A percentile compares a stretch with the other conserved stretches of the same genome.
These are phyloP conservation scores for Pyrenula massariospora DNA, from an alignment of 495 filamentous ascomycete species.

Conservation along the genomic window DNA sequence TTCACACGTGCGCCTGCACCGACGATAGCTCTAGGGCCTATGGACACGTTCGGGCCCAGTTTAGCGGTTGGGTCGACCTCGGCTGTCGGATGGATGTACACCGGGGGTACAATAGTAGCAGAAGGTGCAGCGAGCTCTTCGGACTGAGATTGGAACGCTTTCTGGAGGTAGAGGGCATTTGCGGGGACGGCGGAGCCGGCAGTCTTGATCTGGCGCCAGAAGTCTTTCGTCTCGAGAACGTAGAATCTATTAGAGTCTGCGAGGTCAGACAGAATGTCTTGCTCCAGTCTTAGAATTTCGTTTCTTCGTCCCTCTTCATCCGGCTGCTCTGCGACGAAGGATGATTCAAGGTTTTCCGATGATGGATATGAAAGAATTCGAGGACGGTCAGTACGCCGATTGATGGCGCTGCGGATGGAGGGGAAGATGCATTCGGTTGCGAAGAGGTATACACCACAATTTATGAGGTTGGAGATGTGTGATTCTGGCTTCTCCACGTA, in stretches of 20 bases:
- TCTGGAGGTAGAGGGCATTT: slow-evolving; percentile 93
- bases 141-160: slow-evolving; percentile 78
- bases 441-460: slow-evolving; percentile 98
- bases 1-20: slow-evolving; percentile 87
- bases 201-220: slow-evolving; percentile 99
- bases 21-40: slow-evolving; percentile 74
- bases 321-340: slow-evolving; percentile 57
- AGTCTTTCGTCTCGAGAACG: slow-evolving; percentile 97
- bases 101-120: slow-evolving; percentile 82
- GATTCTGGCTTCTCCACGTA: slow-evolving; percentile 99
- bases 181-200: slow-evolving; percentile 95
- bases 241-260: slow-evolving; percentile 98
- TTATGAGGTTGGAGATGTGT: slow-evolving; percentile 97
- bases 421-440: slow-evolving; percentile 92
- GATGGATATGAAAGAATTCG: slow-evolving; percentile 89
- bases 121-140: slow-evolving; percentile 74
- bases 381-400: slow-evolving; percentile 84
- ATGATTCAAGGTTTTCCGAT: slow-evolving; percentile 80
- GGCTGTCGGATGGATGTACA: slow-evolving; percentile 96
- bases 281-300: slow-evolving; percentile 89
- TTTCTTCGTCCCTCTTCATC: slow-evolving; percentile 66
- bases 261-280: slow-evolving; percentile 93
- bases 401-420: slow-evolving; percentile 88
- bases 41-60: slow-evolving; percentile 91
- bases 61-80: slow-evolving; percentile 89